Evolutionary conservation across 2,329 filamentous ascomycete genomes (phyloP), one percentile per base, ranked within the genome.

Genomic region (Elsinoe necatrix): DNA sequence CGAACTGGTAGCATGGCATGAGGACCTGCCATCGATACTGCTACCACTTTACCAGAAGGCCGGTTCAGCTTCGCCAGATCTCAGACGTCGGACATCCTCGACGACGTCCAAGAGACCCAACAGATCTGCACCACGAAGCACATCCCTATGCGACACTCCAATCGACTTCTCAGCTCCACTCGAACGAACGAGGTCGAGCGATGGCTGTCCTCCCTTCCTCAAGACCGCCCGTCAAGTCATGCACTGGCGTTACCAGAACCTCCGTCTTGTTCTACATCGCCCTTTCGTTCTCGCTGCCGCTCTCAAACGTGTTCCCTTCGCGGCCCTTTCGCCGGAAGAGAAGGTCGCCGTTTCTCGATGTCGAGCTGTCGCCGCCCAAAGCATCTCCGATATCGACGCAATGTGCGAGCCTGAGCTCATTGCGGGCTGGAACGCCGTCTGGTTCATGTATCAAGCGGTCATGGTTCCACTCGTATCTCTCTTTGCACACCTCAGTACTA

Each of bases 161-260:
- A 61, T 3, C 81, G 81, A 74, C 74, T 86, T 12, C 73, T 86
- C 31, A 77, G 80, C 61, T 80, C 81, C 18, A 80, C 63, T 61
- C 74, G 83, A 89, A 57, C 80, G 84, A 8, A 60, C 58, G 16
- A 29, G 16, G 5, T 50, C 43, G 3, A 42, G 35, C n/a, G 52
- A 55, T 14, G 52, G 52, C 20, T 87, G 84, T 65, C 82, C 85
- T 0, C 84, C 87, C 62, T 81, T 84, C 1, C 78, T 90, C 16
- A 82, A 82, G 61, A 84, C 85, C 50, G 81, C 84, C 0, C 79
- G 86, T 52, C 82, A 82, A 61, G 80, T 90, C 63, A 89, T 90
- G 84, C 86, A 87, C 68, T 91, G 87, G 87, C 80, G 87, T 12
- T 91, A 87, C 66, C 83, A 87, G 66, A 89, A 89, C 63, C 78